Base-by-base conservation (phyloP, 2,329 filamentous ascomycete species). In the Colletotrichum euphorbiae region DNA sequence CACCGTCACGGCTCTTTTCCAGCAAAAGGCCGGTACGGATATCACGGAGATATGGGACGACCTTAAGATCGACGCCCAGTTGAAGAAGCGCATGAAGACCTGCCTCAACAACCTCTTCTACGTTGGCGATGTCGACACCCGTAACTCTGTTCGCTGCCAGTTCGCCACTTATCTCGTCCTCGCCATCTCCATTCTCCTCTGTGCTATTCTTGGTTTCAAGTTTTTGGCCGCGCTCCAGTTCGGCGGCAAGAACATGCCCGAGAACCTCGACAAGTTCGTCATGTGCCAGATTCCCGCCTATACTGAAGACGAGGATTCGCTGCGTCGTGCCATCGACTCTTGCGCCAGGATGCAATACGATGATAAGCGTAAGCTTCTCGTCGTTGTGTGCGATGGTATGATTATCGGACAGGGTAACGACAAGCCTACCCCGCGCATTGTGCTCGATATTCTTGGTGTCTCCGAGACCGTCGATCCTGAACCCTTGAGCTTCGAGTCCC, bases 341-440 rank as follows among this genome's bases (percentile, higher is more conserved):
- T 92, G 93, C 67, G 94, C 96, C 31, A 88, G 94, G 69, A 98
- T 98, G 94, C 90, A 90, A 72, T 99, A 99, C 77, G 96, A 99
- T 75, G 95, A 99, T 78, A 99, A 99, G 84, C 93, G 96, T 76
- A 99, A 99, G 84, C 86, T 99, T 12, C 84, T 99, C 28, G 89
- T 97, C 72, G 86, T 99, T 70, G 85, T 99, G 71, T 99, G 96
- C 75, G 96, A 99, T 76, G 96, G 96, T 81, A 98, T 99, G 95
- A 99, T 99, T 83, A 97, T 99, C 72, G 96, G 96, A 75, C 94
- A 98, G 82, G 96, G 96, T 76, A 99, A 99, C 80, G 96, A 99
- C 78, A 89, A 94, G 70, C 93, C 96, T 6, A 99, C 96, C 0
- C 96, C 96, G 48, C 90, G 94, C 70, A 99, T 99, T 72, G 94